These are phyloP conservation scores for Rhizophagus clarus DNA, from an alignment of 192 early-diverging fungal species.

Conservation along the genomic window DNA sequence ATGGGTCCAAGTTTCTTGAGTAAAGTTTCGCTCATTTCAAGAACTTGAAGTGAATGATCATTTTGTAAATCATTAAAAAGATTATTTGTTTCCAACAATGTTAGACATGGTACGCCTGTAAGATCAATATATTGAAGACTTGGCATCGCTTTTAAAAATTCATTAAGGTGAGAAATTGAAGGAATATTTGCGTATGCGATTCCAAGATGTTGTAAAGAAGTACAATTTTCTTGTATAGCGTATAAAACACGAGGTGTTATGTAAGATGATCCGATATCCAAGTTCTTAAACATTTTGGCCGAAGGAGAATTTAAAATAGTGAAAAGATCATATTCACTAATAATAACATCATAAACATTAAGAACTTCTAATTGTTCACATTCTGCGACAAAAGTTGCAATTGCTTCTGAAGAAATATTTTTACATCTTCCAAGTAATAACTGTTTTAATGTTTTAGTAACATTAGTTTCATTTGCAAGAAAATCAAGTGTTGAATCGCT, in stretches of 20 bases:
- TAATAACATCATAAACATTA: background rate
- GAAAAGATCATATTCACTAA: slow-evolving; percentile 6
- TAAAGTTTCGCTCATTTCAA: slow-evolving; percentile 16
- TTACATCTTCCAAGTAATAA: slow-evolving; percentile 18
- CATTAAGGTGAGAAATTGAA: background rate
- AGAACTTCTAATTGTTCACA: background rate
- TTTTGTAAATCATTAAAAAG: background rate
- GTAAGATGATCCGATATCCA: slow-evolving; percentile 19
- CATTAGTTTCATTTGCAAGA: background rate
- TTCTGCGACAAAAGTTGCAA: background rate
- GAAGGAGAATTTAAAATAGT: slow-evolving; percentile 3
- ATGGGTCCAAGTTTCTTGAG: background rate
- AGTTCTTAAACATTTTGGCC: background rate
- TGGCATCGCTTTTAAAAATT: background rate
- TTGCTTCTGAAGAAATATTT: slow-evolving; percentile 6
- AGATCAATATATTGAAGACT: slow-evolving; percentile 10
- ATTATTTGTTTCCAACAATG: background rate
- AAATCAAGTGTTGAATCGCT: slow-evolving; percentile 5
- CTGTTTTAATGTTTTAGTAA: background rate
- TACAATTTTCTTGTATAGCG: slow-evolving; percentile 15
- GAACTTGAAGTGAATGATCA: background rate
- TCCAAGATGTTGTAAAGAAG: background rate
- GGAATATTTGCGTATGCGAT: background rate
- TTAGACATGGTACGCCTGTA: background rate
- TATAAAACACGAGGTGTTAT: slow-evolving; percentile 3